A percentile compares a stretch with the other conserved stretches of the same genome.
phyloP scores from a whole-genome alignment of 2,329 filamentous ascomycete genomes.

The Podosphaera fusca region DNA sequence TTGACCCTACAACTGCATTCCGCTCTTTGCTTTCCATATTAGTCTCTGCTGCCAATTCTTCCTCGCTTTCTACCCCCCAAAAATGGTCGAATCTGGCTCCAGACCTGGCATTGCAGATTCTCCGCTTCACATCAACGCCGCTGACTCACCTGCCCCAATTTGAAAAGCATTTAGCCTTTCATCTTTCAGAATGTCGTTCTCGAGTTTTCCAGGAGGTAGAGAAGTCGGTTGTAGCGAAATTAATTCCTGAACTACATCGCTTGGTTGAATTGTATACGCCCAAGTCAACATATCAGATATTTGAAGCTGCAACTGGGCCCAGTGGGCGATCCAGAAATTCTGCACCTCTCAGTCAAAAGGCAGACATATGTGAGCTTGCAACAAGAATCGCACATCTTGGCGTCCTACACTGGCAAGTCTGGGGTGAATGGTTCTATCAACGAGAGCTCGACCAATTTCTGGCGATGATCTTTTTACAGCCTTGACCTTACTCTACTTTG shows the following conservation, averaged over 20 bases:
- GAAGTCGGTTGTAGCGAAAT: slow-evolving; percentile 9
- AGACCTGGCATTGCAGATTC: slow-evolving; percentile 15
- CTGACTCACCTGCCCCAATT: slow-evolving; percentile 13
- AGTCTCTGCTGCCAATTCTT: slow-evolving; percentile 12
- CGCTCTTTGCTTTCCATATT: slow-evolving; percentile 11
- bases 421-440: slow-evolving; percentile 22
- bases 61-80: slow-evolving; percentile 9
- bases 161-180: slow-evolving; percentile 13
- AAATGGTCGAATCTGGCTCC: slow-evolving; percentile 12
- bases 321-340: slow-evolving; percentile 4
- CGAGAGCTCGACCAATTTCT: not conserved
- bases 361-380: slow-evolving; percentile 39
- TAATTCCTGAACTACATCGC: slow-evolving; percentile 13
- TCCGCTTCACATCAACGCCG: slow-evolving; percentile 14
- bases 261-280: slow-evolving; percentile 13
- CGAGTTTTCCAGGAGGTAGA: slow-evolving; percentile 14
- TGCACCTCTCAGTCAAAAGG: slow-evolving; percentile 5
- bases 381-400: slow-evolving; percentile 63
- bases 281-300: slow-evolving; percentile 14
- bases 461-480: not conserved
- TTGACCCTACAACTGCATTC: slow-evolving; percentile 11
- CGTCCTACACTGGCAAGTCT: slow-evolving; percentile 75
- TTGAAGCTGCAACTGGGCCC: slow-evolving; percentile 14
- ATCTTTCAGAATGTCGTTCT: slow-evolving; percentile 13
- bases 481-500: not conserved